A percentile compares a stretch with the other conserved stretches of the same genome.
These are phyloP conservation scores for Backusella luteola DNA, from an alignment of 192 early-diverging fungal species.

Conservation along the genomic window DNA sequence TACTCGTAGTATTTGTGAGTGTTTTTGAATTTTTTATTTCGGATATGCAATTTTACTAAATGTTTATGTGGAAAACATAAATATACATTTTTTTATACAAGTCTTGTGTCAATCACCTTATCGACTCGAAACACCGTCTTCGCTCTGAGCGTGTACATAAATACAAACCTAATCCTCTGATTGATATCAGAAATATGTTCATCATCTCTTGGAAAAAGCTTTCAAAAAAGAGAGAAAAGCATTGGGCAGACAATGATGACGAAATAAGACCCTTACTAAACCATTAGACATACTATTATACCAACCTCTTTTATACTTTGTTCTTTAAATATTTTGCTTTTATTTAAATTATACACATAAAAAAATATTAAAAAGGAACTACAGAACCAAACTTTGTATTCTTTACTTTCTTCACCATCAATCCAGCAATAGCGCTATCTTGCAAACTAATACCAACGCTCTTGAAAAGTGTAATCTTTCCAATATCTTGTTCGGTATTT, in stretches of 20 bases:
- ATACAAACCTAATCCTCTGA: conserved; percentile 12
- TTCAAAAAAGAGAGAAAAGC: background rate
- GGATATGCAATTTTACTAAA: background rate
- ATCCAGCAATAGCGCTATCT: conserved; percentile 48
- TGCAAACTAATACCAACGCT: conserved; percentile 55
- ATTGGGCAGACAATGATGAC: background rate
- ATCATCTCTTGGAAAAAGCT: background rate
- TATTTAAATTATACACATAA: background rate
- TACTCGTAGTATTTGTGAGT: conserved; percentile 47
- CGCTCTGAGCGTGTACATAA: conserved; percentile 18
- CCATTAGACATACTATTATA: background rate
- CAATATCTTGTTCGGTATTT: background rate
- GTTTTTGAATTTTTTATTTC: background rate
- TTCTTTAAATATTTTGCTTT: background rate
- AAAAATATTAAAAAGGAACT: conserved; percentile 34
- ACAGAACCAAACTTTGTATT: conserved; percentile 32
- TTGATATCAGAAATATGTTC: conserved; percentile 12
- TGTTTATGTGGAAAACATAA: background rate
- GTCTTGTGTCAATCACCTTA: conserved; percentile 14
- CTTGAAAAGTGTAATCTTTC: conserved; percentile 46
- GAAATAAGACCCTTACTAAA: background rate
- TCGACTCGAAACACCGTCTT: conserved; percentile 23
- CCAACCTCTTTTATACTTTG: background rate
- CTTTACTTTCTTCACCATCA: conserved; percentile 43
- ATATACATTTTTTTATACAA: background rate